Evolutionary conservation across 1,139 yeast genomes (phyloP), one percentile per base, ranked within the genome.

Genomic region (Scheffersomyces parashehatae): DNA sequence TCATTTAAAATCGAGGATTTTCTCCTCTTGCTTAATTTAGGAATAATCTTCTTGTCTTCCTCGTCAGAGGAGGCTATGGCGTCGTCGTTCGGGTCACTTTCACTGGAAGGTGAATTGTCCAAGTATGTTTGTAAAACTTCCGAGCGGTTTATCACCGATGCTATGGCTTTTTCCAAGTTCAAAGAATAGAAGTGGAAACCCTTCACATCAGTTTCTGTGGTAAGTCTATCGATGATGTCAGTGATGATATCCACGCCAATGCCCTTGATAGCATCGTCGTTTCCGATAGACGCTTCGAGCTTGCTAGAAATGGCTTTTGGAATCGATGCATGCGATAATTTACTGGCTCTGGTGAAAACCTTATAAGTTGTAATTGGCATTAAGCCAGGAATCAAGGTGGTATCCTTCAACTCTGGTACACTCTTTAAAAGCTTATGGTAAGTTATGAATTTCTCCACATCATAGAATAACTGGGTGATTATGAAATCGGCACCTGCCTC

Each of bases 311-410:
- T 63, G 1, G 52, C 55, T 3, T 45, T 41, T 0, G 99, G 99
- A 45, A 93, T 83, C 2, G 86, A 76, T 2, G 98, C 97, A 67
- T 90, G 96, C 16, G 96, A 86, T 45, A 95, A 71, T 59, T 87
- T 88, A 11, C 97, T 83, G 14, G 97, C 96, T 58, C 99, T 81
- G 46, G 85, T 81, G 58, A 93, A 90, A 38, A 91, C 82, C 53
- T 82, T 81, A 62, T 82, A 90, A 3, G 97, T 91, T 55, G 91
- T 90, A 32, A 95, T 84, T n/a, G 99, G 99, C 95, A 93, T 87
- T 53, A 93, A 71, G 1, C 99, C 99, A 0, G 99, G 99, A 40
- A 93, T 78, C 36, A 93, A 70, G 9, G 87, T 80, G 34, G 85
- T 67, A 41, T 68, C 56, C 39, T 61, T 59, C 45, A 74, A 66